Conservation (phyloP, 2,329 filamentous ascomycete genomes). For the Pseudocercospora fuligena region DNA sequence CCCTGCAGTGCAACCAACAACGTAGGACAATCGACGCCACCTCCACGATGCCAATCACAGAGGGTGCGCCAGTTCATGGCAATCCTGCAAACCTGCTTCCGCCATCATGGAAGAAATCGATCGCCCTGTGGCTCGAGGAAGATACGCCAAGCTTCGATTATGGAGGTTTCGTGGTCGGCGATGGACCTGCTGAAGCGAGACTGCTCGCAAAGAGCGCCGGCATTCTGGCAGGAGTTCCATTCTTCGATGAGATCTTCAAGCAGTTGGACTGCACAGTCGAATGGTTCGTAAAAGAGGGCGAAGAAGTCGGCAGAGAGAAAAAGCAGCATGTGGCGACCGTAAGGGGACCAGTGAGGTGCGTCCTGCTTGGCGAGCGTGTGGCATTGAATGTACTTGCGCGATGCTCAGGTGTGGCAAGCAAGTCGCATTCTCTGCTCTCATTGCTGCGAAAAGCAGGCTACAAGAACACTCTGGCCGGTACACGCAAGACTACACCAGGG, state of each 20-base stretch:
- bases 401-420: constrained; percentile 88
- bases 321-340: constrained; percentile 76
- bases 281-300: constrained; percentile 83
- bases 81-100: constrained; percentile 77
- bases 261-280: constrained; percentile 89
- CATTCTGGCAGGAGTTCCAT: constrained; percentile 87
- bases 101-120: constrained; percentile 78
- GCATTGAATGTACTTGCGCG: constrained; percentile 88
- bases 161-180: constrained; percentile 93
- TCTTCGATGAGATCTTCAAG: constrained; percentile 90
- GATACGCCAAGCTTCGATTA: constrained; percentile 97
- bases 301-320: constrained; percentile 64
- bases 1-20: constrained; percentile 3
- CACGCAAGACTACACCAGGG: constrained; percentile 94
- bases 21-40: constrained; percentile 3
- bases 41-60: constrained; percentile 41
- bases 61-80: constrained; percentile 63
- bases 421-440: constrained; percentile 52
- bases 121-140: constrained; percentile 88
- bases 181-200: constrained; percentile 56
- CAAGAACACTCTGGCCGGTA: constrained; percentile 84
- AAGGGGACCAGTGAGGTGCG: constrained; percentile 76
- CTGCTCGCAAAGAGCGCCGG: constrained; percentile 68
- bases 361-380: constrained; percentile 91
- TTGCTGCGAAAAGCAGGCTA: constrained; percentile 70